These are phyloP conservation scores for Neonothopanus nambi DNA, from an alignment of 1,284 basidiomycete genomes.

Conservation along the genomic window DNA sequence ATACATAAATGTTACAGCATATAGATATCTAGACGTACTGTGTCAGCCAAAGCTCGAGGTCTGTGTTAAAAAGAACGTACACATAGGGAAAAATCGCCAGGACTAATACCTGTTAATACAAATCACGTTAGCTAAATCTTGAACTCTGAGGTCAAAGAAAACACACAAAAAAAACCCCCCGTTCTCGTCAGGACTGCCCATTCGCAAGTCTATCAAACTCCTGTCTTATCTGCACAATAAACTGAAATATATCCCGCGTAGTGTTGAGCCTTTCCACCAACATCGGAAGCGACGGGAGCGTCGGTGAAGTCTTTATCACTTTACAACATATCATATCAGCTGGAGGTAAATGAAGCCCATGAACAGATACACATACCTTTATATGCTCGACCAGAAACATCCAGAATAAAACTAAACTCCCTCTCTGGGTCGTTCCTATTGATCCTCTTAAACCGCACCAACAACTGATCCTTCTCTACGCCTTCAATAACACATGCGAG, in stretches of 20 bases:
- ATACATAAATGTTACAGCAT: no score
- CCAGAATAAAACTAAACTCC: constrained; percentile 77
- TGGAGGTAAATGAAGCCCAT: background rate
- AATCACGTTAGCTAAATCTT: no score
- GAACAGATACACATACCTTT: constrained; percentile 48
- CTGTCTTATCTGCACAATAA: constrained; percentile 57
- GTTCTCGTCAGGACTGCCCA: no score
- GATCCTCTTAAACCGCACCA: constrained; percentile 72
- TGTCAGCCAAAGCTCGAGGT: no score
- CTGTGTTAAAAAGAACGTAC: no score
- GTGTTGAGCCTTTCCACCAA: constrained; percentile 66
- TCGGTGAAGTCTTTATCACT: constrained; percentile 73
- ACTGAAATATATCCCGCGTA: constrained; percentile 59
- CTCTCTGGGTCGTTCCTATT: constrained; percentile 56
- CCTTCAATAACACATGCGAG: constrained; percentile 75
- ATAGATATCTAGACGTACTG: no score
- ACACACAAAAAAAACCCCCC: no score
- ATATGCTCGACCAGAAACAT: constrained; percentile 63
- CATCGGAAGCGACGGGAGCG: constrained; percentile 60
- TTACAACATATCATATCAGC: background rate
- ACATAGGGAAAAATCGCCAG: no score
- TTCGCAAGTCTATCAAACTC: constrained; percentile 24
- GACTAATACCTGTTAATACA: no score
- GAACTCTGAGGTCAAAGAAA: no score
- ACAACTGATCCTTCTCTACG: constrained; percentile 68